Conservation (phyloP, 148 eudicot genomes). For the Talinum fruticosum region DNA sequence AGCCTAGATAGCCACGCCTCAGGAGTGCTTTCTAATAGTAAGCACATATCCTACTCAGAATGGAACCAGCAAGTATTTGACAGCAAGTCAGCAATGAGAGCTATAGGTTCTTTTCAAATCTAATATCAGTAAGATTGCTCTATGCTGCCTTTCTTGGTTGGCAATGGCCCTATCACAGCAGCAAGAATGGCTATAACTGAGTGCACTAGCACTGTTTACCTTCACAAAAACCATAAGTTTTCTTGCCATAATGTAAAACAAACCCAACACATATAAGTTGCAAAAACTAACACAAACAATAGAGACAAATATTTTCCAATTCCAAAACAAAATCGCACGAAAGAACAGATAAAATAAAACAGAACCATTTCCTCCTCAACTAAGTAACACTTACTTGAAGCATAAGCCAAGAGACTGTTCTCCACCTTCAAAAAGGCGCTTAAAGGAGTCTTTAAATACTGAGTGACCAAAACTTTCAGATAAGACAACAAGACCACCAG, state of each 20-base stretch:
- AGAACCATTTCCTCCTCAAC: neutral
- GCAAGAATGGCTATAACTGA: neutral
- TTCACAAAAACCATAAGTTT: neutral
- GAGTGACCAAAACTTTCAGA: constrained; percentile 98
- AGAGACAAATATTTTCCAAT: neutral
- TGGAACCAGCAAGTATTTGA: no score
- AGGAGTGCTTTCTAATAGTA: no score
- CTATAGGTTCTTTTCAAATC: no score
- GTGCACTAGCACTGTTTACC: neutral
- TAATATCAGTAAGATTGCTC: no score
- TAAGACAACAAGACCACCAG: constrained; percentile 93
- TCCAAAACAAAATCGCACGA: neutral
- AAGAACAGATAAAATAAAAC: neutral
- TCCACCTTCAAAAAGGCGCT: constrained; percentile 73
- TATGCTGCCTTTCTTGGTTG: neutral
- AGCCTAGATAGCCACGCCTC: no score
- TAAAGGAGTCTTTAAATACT: constrained; percentile 92
- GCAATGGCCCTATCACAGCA: neutral
- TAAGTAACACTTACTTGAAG: constrained; percentile 64
- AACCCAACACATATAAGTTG: constrained; percentile 1
- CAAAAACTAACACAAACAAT: neutral
- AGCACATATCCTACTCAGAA: no score
- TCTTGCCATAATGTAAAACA: neutral
- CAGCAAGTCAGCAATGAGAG: no score
- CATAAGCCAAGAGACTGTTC: constrained; percentile 89